Base-by-base conservation (phyloP, 2,329 filamentous ascomycete genomes). In the Botrytis porri region DNA sequence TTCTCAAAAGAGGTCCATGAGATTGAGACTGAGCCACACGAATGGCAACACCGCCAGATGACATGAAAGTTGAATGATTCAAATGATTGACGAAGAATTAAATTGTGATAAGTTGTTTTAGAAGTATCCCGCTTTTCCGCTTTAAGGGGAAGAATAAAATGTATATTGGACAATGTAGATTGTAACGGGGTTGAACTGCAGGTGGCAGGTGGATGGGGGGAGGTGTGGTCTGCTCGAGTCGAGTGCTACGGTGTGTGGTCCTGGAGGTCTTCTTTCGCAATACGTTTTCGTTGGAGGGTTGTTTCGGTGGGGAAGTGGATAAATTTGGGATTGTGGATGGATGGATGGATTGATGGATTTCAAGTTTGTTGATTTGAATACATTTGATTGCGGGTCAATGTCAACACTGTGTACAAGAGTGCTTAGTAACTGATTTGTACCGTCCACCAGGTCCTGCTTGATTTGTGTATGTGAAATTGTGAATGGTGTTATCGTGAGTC, bases 1-100 rank as follows among this genome's bases (percentile, higher is more conserved):
- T 80, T 73, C 79, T 78, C 63, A 77, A 69, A 69, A 81, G 78
- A 64, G 78, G 77, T 76, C 78, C 78, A 78, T 80, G 77, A 74
- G 77, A 73, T 78, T 80, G 77, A 74, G 77, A 69, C 60, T 79
- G 76, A 66, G 79, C 79, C 79, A 80, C 79, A 70, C 73, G 75
- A 57, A 75, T 77, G 76, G 76, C 77, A 71, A 76, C 78, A 70
- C 75, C 77, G 67, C 77, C 77, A 69, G 75, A 78, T 76, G 78
- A 80, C 79, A 79, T 80, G 77, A 77, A 72, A 54, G 63, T 72
- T 67, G 70, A 67, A 60, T 37, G 45, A 22, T n/a, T 7, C n/a
- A 62, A 51, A 39, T 65, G 37, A 71, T 64, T 51, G 45, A 51
- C 45, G 69, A 64, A 35, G 60, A 39, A 64, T 65, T 20, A 71